phyloP scores from a whole-genome alignment of 768 basidiomycete genomes.

The Harrya chromipes region DNA sequence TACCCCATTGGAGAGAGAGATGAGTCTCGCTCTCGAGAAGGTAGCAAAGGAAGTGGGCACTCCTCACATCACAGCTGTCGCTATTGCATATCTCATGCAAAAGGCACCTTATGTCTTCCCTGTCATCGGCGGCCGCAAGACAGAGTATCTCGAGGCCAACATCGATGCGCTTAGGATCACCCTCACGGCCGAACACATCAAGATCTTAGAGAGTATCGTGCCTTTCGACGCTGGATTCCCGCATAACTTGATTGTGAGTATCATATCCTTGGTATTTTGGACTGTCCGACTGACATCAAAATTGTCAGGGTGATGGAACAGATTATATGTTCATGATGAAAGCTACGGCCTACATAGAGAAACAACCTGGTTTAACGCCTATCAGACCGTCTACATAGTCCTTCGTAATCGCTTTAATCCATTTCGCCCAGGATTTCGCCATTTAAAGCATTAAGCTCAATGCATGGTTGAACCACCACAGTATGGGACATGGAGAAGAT shows the following conservation, averaged over 20 bases:
- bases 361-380: conserved; percentile 8
- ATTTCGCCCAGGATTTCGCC: too few relatives aligned
- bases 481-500: too few relatives aligned
- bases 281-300: not conserved
- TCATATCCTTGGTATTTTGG: too few relatives aligned
- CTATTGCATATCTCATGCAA: conserved; percentile 43
- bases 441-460: too few relatives aligned
- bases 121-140: conserved; percentile 39
- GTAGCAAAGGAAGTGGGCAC: conserved; percentile 39
- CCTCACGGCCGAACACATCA: not conserved
- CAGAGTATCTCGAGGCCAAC: conserved; percentile 40
- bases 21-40: conserved; percentile 35
- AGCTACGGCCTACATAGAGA: conserved; percentile 16
- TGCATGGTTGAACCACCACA: too few relatives aligned
- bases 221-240: not conserved
- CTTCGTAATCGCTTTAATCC: too few relatives aligned
- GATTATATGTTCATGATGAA: conserved; percentile 17
- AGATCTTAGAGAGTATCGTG: not conserved
- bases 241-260: not conserved
- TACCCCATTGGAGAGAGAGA: conserved; percentile 30
- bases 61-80: conserved; percentile 33
- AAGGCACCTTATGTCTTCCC: conserved; percentile 44
- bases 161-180: conserved; percentile 21
- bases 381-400: conserved; percentile 9
- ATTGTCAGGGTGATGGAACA: conserved; percentile 24